phyloP scores from a whole-genome alignment of 75 land plant genomes.

The Sequoia sempervirens region DNA sequence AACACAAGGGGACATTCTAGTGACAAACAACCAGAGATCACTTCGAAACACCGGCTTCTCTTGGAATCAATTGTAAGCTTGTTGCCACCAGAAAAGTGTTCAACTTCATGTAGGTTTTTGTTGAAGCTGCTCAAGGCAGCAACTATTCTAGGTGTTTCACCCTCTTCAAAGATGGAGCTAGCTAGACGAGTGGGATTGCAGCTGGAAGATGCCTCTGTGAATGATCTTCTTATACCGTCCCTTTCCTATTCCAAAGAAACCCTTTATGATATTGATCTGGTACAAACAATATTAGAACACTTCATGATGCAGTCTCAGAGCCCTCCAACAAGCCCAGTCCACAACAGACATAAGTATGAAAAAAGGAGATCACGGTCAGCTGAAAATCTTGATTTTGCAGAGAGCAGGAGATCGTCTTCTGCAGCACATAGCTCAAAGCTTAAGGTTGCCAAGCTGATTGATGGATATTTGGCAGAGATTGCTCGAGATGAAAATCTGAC shows the following conservation, averaged over 20 bases:
- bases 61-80: constrained; percentile 65
- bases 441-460: constrained; percentile 74
- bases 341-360: constrained; percentile 22
- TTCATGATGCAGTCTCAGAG: constrained; percentile 64
- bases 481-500: constrained; percentile 55
- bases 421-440: constrained; percentile 63
- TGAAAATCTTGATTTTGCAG: constrained; percentile 52
- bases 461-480: constrained; percentile 64
- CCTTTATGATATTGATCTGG: constrained; percentile 69
- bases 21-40: constrained; percentile 12
- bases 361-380: constrained; percentile 65
- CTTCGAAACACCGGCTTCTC: constrained; percentile 33
- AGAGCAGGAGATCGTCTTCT: constrained; percentile 67
- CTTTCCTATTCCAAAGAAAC: constrained; percentile 17
- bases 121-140: constrained; percentile 63
- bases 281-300: constrained; percentile 59
- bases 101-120: constrained; percentile 58
- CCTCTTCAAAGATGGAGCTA: constrained; percentile 50
- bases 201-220: constrained; percentile 61
- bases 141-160: constrained; percentile 38
- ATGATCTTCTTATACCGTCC: constrained; percentile 57
- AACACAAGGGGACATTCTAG: constrained; percentile 9
- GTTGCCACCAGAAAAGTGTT: constrained; percentile 54
- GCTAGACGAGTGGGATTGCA: constrained; percentile 55
- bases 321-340: constrained; percentile 56